Evolutionary conservation across 1,284 basidiomycete genomes (phyloP).

Genomic region (Schizophyllum amplum): DNA sequence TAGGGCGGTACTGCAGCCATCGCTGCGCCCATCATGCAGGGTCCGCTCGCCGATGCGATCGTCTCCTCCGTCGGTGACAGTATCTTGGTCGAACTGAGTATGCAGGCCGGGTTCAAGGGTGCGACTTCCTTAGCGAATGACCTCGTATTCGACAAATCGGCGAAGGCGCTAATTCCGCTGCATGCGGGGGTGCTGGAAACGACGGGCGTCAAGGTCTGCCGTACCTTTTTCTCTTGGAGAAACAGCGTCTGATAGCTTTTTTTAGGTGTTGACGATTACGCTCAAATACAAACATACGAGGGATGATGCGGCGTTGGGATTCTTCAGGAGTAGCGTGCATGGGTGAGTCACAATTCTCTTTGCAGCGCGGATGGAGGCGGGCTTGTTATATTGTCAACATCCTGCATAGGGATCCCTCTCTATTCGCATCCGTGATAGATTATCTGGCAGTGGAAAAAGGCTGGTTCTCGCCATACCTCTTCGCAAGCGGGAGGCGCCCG

Average conservation of each 20-base stretch:
- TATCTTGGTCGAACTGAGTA: slow-evolving; percentile 46
- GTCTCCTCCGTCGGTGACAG: slow-evolving; percentile 41
- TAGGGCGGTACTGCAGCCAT: slow-evolving; percentile 54
- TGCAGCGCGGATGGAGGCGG: not conserved
- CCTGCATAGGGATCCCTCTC: slow-evolving; percentile 34
- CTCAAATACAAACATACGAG: slow-evolving; percentile 53
- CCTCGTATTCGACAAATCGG: slow-evolving; percentile 40
- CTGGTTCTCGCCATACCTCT: slow-evolving; percentile 62
- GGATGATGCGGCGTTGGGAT: slow-evolving; percentile 52
- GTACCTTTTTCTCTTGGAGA: too few species aligned
- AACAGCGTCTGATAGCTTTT: too few species aligned
- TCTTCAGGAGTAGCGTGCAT: slow-evolving; percentile 53
- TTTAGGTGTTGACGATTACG: slow-evolving; percentile 43
- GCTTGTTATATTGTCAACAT: not conserved
- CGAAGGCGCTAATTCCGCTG: slow-evolving; percentile 41
- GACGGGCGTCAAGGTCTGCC: slow-evolving; percentile 40
- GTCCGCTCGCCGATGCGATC: slow-evolving; percentile 42
- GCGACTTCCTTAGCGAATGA: slow-evolving; percentile 44
- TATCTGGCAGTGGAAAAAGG: slow-evolving; percentile 57
- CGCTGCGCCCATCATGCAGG: slow-evolving; percentile 46
- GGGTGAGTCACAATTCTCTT: slow-evolving; percentile 27
- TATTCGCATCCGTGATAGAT: slow-evolving; percentile 56
- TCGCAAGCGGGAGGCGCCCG: slow-evolving; percentile 50
- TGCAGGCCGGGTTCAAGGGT: slow-evolving; percentile 47
- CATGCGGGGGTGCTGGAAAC: slow-evolving; percentile 47